Base-by-base conservation (phyloP, 2,329 filamentous ascomycete genomes). In the Colletotrichum sidae region DNA sequence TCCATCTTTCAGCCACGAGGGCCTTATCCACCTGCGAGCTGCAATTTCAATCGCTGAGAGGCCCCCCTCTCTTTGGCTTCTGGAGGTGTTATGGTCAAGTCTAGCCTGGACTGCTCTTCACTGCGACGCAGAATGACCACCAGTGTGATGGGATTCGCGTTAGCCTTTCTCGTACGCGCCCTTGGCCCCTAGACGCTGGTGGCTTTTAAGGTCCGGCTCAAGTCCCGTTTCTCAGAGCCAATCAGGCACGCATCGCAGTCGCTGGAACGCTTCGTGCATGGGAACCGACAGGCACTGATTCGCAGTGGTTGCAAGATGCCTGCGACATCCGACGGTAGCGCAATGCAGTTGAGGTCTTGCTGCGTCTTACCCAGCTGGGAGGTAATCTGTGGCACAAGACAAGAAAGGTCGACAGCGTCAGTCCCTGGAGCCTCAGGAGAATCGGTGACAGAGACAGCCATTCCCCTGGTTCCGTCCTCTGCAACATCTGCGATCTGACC, bases 221-320 rank as follows among this genome's bases (percentile, higher is more conserved):
- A 55, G 64, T 59, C 54, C 64, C 60, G 60, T 65, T 38, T 58
- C 55, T n/a, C 60, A 54, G 51, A 67, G 55, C 80, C 77, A 83
- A 82, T 82, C 75, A 79, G 35, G 47, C 68, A 66, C 65, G 67
- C 63, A 65, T 69, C 42, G 64, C 61, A 61, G 71, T 71, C 71
- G 66, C 75, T 79, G 79, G 74, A 80, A 80, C 79, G 75, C 74
- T 76, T 77, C 70, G 67, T 79, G 80, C 78, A 78, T 78, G 60
- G 76, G 75, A 71, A 70, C 70, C 68, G 72, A 71, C 71, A 72
- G 73, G 74, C 70, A 69, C 70, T 76, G 76, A 76, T 76, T 78
- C 72, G 76, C 73, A 73, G 66, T 67, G 70, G 72, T 75, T 73
- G 71, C 73, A 75, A 66, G 71, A 72, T 69, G 52, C 68, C 53